Evolutionary conservation across 306 rosid species (phyloP).

Genomic region (Dicorynia guianensis): DNA sequence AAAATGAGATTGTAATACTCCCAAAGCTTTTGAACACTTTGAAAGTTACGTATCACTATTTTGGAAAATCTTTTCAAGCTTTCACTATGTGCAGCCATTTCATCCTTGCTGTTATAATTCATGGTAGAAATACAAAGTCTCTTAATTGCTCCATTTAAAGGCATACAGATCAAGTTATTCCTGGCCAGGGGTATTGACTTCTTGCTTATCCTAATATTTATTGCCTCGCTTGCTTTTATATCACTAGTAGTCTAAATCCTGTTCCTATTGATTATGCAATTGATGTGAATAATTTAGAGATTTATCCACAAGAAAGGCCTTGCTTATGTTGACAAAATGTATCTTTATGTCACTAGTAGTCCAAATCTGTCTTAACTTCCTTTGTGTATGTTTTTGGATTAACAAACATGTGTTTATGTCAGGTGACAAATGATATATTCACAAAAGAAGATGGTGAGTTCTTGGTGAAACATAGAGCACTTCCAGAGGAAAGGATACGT

Average conservation of each 20-base stretch:
- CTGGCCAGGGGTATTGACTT: not conserved
- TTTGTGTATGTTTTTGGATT: not conserved
- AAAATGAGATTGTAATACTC: not conserved
- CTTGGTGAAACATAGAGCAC: conserved; percentile 90
- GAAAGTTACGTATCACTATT: not conserved
- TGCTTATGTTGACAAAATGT: not conserved
- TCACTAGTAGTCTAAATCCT: not conserved
- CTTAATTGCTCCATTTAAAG: conserved; percentile 8
- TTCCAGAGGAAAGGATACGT: conserved; percentile 91
- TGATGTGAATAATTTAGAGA: not conserved
- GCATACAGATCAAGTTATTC: not conserved
- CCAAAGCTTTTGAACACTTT: not conserved
- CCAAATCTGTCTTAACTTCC: not conserved
- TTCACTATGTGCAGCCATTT: not conserved
- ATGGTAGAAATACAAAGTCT: not conserved
- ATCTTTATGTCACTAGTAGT: too few species aligned
- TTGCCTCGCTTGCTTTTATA: not conserved
- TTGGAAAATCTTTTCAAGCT: not conserved
- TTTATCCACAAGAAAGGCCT: not conserved
- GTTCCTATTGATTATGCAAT: not conserved
- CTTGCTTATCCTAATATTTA: not conserved
- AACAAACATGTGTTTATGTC: conserved; percentile 1
- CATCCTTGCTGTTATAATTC: not conserved
- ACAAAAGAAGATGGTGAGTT: conserved; percentile 98
- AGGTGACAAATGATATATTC: conserved; percentile 98